Evolutionary conservation across 1,284 basidiomycete species (phyloP).

Genomic region (Tranzscheliella williamsii): DNA sequence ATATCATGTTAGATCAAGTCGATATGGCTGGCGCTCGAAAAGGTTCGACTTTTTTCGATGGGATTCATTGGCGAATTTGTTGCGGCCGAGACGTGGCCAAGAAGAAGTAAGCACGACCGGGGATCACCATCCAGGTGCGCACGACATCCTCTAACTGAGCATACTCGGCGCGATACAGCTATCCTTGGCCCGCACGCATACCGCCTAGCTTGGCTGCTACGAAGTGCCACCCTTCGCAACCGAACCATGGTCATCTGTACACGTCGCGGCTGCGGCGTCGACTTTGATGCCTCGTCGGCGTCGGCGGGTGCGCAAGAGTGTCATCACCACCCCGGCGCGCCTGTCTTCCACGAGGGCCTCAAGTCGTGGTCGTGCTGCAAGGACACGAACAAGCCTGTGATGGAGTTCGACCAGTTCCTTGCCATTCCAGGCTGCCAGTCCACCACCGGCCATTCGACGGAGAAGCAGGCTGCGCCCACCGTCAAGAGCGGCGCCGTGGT

Average conservation of each 20-base stretch:
- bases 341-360: conserved; percentile 59
- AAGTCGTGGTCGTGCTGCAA: conserved; percentile 61
- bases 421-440: conserved; percentile 48
- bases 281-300: conserved; percentile 24
- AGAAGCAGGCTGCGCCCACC: conserved; percentile 40
- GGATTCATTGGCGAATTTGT: too few relatives aligned
- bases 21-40: too few relatives aligned
- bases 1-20: too few relatives aligned
- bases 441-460: conserved; percentile 37
- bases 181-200: too few relatives aligned
- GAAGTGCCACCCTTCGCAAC: too few relatives aligned
- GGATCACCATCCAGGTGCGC: too few relatives aligned
- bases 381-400: conserved; percentile 57
- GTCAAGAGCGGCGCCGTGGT: conserved; percentile 31
- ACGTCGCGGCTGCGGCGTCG: conserved; percentile 55
- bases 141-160: too few relatives aligned
- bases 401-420: conserved; percentile 60
- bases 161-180: too few relatives aligned
- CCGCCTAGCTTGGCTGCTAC: too few relatives aligned
- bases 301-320: conserved; percentile 16
- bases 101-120: too few relatives aligned
- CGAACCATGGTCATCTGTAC: conserved; percentile 53
- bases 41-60: too few relatives aligned
- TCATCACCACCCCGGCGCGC: conserved; percentile 55
- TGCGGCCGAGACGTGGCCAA: too few relatives aligned